phyloP scores from a whole-genome alignment of 441 rosid genomes.

The Gossypium trilobum region DNA sequence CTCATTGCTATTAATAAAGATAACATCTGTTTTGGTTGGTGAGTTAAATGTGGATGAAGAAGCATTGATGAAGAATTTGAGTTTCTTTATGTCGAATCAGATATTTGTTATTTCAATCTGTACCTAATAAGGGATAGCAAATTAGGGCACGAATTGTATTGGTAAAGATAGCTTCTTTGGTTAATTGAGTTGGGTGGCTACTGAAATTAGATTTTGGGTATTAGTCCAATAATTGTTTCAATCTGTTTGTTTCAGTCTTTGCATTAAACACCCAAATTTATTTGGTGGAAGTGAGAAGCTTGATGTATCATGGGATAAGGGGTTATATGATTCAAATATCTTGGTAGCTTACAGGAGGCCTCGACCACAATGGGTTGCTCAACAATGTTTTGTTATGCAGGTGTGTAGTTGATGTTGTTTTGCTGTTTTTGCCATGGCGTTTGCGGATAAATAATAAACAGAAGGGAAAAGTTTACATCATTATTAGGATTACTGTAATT shows the following conservation, averaged over 20 bases:
- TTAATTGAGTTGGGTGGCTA: neutral
- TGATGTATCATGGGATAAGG: conserved; percentile 89
- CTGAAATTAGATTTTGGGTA: neutral
- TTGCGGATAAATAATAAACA: neutral
- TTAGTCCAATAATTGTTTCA: conserved; percentile 11
- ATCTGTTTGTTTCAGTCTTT: conserved; percentile 49
- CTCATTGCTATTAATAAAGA: neutral
- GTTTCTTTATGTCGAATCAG: neutral
- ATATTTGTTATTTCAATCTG: neutral
- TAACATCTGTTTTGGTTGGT: neutral
- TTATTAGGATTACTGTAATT: neutral
- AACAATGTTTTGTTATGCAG: conserved; percentile 75
- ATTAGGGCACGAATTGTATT: neutral
- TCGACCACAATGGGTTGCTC: conserved; percentile 85
- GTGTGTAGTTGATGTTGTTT: conserved; percentile 19
- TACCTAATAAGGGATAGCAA: neutral
- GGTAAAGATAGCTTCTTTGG: neutral
- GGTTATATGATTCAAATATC: conserved; percentile 75
- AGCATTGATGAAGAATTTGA: conserved; percentile 4
- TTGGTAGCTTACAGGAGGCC: conserved; percentile 79
- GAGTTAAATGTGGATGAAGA: neutral
- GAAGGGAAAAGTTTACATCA: neutral
- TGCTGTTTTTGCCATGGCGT: neutral
- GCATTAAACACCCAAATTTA: conserved; percentile 85
- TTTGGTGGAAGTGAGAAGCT: conserved; percentile 98